Conservation (phyloP, 2,329 filamentous ascomycete genomes). For the Xylariaceae sp. region DNA sequence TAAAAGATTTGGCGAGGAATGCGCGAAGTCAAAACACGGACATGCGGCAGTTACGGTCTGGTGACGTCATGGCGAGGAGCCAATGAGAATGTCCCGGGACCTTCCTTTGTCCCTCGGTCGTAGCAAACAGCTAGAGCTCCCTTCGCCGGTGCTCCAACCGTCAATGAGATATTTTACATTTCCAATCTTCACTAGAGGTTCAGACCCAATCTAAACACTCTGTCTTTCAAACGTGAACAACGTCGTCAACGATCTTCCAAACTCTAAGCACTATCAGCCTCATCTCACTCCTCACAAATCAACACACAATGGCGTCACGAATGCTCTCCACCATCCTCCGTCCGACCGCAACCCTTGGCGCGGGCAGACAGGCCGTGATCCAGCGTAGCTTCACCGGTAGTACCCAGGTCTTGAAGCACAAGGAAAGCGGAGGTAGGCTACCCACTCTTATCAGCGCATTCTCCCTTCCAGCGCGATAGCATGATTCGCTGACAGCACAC, state of each 20-base stretch:
- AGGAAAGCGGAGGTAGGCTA: constrained; percentile 28
- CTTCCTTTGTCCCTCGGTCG: too few relatives aligned
- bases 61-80: too few relatives aligned
- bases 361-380: constrained; percentile 24
- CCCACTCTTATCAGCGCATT: not conserved
- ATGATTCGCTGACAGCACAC: constrained; percentile 26
- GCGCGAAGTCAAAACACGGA: too few relatives aligned
- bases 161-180: too few relatives aligned
- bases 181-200: too few relatives aligned
- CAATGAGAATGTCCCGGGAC: too few relatives aligned
- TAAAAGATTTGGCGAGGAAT: too few relatives aligned
- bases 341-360: constrained; percentile 23
- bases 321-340: constrained; percentile 23
- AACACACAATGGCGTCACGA: constrained; percentile 32
- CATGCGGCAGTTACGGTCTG: too few relatives aligned
- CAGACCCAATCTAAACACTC: too few relatives aligned
- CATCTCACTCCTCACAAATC: not conserved
- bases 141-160: too few relatives aligned
- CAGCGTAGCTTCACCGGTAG: constrained; percentile 25
- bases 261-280: not conserved
- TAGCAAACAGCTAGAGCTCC: too few relatives aligned
- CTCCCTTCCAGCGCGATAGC: not conserved
- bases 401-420: constrained; percentile 23
- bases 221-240: not conserved
- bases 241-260: not conserved